Evolutionary conservation across 2,329 filamentous ascomycete genomes (phyloP).

Genomic region (Diaporthe nobilis): DNA sequence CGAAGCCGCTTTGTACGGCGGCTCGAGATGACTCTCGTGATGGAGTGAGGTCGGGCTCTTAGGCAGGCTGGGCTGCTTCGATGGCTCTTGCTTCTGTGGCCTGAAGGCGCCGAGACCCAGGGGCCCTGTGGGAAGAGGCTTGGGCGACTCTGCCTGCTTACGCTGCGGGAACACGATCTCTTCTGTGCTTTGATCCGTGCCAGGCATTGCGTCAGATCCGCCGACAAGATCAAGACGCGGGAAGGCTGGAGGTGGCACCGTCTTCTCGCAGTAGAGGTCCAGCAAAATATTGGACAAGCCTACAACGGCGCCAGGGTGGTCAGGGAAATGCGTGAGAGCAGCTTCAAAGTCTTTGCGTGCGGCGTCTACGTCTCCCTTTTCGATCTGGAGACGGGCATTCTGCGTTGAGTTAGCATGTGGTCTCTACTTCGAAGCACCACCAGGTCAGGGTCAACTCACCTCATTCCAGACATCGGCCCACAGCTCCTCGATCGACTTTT

Average conservation of each 20-base stretch:
- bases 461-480: slow-evolving; percentile 88
- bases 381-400: slow-evolving; percentile 75
- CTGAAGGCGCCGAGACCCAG: slow-evolving; percentile 59
- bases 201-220: slow-evolving; percentile 47
- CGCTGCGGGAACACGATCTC: slow-evolving; percentile 34
- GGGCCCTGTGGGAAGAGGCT: slow-evolving; percentile 58
- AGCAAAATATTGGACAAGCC: slow-evolving; percentile 88
- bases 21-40: slow-evolving; percentile 60
- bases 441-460: slow-evolving; percentile 63
- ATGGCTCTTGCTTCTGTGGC: slow-evolving; percentile 31
- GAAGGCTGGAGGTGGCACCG: slow-evolving; percentile 71
- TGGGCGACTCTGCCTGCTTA: slow-evolving; percentile 29
- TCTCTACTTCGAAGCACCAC: neutral
- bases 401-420: neutral
- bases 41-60: slow-evolving; percentile 43
- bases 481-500: slow-evolving; percentile 85
- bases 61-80: neutral
- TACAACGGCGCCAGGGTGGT: slow-evolving; percentile 86
- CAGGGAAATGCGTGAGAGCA: slow-evolving; percentile 82
- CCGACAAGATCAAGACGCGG: slow-evolving; percentile 57
- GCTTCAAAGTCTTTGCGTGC: slow-evolving; percentile 86
- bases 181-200: slow-evolving; percentile 39
- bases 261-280: slow-evolving; percentile 82
- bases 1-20: slow-evolving; percentile 70
- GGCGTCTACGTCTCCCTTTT: slow-evolving; percentile 73